phyloP scores from a whole-genome alignment of 305 asterid genomes.

The Striga hermonthica region DNA sequence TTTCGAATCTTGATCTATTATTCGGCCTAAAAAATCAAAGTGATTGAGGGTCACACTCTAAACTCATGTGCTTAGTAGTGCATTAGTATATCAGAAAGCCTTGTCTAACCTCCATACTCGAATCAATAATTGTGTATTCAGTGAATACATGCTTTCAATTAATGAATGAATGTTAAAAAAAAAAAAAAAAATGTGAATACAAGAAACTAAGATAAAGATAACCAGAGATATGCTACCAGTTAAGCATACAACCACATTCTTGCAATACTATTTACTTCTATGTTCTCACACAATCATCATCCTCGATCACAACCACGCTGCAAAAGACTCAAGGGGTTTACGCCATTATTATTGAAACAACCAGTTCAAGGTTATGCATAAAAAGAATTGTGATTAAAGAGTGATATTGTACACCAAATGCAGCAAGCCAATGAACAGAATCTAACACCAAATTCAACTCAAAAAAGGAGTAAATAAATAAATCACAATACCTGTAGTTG shows the following conservation, averaged over 20 bases:
- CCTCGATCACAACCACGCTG: no score
- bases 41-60: background rate
- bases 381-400: no score
- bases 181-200: background rate
- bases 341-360: no score
- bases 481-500: slow-evolving; percentile 42
- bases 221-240: background rate
- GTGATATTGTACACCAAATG: background rate
- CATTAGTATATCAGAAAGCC: background rate
- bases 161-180: background rate
- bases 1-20: background rate
- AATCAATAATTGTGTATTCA: background rate
- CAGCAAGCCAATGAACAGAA: background rate
- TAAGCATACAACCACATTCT: background rate
- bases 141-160: background rate
- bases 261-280: no score
- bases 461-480: background rate
- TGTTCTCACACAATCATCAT: no score
- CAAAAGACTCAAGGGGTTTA: no score
- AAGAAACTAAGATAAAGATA: background rate
- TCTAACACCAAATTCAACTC: background rate
- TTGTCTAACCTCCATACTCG: background rate
- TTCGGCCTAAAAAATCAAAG: background rate
- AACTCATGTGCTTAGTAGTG: background rate
- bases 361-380: no score